phyloP scores from a whole-genome alignment of 176 grass and related monocot genomes.

The barley (Hordeum vulgare) region DNA sequence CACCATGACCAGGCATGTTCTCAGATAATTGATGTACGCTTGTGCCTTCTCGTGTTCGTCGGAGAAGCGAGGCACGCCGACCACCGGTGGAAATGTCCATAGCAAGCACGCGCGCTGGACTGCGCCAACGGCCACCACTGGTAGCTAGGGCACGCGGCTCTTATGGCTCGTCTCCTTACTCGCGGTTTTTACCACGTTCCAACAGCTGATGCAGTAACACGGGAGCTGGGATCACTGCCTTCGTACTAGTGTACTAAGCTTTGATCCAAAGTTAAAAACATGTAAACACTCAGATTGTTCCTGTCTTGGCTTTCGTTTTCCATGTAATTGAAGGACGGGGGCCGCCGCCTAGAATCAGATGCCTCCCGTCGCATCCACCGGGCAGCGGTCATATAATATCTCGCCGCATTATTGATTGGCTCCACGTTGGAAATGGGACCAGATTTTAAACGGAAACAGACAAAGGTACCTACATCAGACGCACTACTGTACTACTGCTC shows the following conservation, averaged over 20 bases:
- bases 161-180: background rate
- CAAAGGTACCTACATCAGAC: background rate
- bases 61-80: too few relatives aligned
- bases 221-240: background rate
- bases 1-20: background rate
- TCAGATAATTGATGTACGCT: too few relatives aligned
- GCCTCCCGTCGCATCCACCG: background rate
- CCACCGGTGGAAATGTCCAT: too few relatives aligned
- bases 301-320: background rate
- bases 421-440: background rate
- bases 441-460: background rate
- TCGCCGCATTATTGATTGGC: too few relatives aligned
- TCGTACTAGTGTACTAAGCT: too few relatives aligned
- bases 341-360: too few relatives aligned
- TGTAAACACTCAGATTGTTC: background rate
- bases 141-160: background rate
- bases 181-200: too few relatives aligned
- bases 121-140: too few relatives aligned
- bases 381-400: background rate
- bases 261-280: background rate
- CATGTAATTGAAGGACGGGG: background rate
- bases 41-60: too few relatives aligned
- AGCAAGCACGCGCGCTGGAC: background rate
- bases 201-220: too few relatives aligned
- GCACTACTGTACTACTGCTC: too few relatives aligned